Percentiles rank a stretch among this genome's conserved stretches.
These are phyloP conservation scores for Paulownia fortunei DNA, from an alignment of 257 asterid genomes.

Conservation along the genomic window DNA sequence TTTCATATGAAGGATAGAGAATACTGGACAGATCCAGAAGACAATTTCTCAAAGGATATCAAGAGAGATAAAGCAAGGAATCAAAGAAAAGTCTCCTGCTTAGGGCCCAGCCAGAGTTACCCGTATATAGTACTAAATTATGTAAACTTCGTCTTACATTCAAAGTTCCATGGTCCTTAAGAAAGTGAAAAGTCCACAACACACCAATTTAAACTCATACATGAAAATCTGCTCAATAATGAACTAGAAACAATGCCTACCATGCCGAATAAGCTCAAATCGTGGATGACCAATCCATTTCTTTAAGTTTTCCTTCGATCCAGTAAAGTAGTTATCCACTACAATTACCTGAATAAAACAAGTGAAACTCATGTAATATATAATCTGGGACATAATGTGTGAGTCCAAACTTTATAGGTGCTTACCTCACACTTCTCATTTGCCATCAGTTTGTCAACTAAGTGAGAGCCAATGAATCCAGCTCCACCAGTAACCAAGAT, in stretches of 20 bases:
- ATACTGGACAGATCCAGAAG: not conserved
- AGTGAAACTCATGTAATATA: constrained; percentile 7
- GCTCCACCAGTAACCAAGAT: constrained; percentile 96
- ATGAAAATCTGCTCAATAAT: constrained; percentile 3
- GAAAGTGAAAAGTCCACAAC: not conserved
- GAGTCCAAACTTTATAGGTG: not conserved
- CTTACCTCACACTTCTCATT: constrained; percentile 88
- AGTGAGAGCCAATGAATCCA: constrained; percentile 98
- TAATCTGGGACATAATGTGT: not conserved
- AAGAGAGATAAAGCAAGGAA: not conserved
- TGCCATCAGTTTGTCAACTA: constrained; percentile 88
- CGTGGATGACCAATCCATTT: constrained; percentile 97
- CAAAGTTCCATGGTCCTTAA: not conserved
- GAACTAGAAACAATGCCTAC: constrained; percentile 39
- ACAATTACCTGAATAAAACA: constrained; percentile 68
- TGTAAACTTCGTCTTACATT: not conserved
- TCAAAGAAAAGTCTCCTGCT: not conserved
- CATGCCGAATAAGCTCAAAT: constrained; percentile 95
- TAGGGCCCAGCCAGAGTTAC: not conserved
- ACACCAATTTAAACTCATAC: not conserved
- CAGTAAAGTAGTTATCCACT: constrained; percentile 90
- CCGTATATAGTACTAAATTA: not conserved
- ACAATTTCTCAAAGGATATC: not conserved
- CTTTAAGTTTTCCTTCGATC: constrained; percentile 84
- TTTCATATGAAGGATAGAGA: not conserved